Evolutionary conservation across 2,329 filamentous ascomycete species (phyloP).

Genomic region (Periconia digitata): DNA sequence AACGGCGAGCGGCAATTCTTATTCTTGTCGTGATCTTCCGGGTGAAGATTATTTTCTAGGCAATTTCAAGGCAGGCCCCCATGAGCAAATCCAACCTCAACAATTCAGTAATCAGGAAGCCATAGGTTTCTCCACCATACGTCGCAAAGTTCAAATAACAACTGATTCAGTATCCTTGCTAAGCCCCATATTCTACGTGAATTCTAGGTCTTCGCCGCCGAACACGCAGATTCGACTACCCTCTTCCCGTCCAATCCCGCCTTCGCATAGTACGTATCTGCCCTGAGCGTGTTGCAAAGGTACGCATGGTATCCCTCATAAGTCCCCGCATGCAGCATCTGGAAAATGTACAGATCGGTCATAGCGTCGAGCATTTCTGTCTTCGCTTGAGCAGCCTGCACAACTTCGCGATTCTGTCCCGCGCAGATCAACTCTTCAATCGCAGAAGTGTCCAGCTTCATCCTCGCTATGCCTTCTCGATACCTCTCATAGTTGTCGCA

Average conservation of each 20-base stretch:
- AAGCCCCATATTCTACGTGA: too few species aligned
- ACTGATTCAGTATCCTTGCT: too few species aligned
- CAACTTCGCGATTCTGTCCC: not conserved
- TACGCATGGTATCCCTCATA: constrained; percentile 5
- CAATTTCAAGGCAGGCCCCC: too few species aligned
- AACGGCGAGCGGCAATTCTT: too few species aligned
- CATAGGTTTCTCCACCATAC: too few species aligned
- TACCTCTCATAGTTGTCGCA: constrained; percentile 6
- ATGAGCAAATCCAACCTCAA: too few species aligned
- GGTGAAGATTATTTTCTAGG: too few species aligned
- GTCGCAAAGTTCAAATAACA: too few species aligned
- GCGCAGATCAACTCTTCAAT: constrained; percentile 5
- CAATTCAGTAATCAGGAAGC: too few species aligned
- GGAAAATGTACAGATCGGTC: constrained; percentile 10
- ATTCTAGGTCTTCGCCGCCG: constrained; percentile 4
- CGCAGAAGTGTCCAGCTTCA: not conserved
- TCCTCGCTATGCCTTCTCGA: not conserved
- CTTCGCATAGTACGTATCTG: constrained; percentile 3
- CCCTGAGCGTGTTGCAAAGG: constrained; percentile 4
- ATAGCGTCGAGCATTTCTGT: constrained; percentile 2
- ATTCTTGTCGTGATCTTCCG: too few species aligned
- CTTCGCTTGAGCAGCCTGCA: constrained; percentile 6
- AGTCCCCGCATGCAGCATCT: constrained; percentile 9
- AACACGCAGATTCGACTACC: constrained; percentile 4
- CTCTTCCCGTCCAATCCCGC: constrained; percentile 8